Evolutionary conservation across 129 eudicot species (phyloP).

Genomic region (Centrapalus pauciflorus): DNA sequence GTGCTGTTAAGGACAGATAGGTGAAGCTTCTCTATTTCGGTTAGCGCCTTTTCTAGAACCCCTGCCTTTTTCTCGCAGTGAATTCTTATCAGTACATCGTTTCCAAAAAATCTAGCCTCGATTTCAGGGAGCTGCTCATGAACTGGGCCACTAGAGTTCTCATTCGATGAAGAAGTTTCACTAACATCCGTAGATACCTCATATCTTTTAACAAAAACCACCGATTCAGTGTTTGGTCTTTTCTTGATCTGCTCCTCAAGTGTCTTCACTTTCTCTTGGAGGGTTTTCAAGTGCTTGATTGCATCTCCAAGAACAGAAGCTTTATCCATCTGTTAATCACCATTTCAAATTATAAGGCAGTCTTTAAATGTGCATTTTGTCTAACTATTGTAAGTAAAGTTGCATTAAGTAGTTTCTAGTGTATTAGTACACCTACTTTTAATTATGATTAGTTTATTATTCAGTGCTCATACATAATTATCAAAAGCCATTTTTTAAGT

Average conservation of each 20-base stretch:
- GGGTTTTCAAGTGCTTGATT: slow-evolving; percentile 72
- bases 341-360: not conserved
- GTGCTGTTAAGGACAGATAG: slow-evolving; percentile 52
- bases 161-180: slow-evolving; percentile 35
- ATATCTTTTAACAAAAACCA: slow-evolving; percentile 50
- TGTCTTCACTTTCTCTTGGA: slow-evolving; percentile 63
- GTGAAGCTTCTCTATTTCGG: slow-evolving; percentile 63
- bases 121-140: slow-evolving; percentile 65
- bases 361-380: no score
- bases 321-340: slow-evolving; percentile 65
- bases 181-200: slow-evolving; percentile 30
- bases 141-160: slow-evolving; percentile 35
- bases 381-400: no score
- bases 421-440: no score
- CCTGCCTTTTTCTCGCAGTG: slow-evolving; percentile 73
- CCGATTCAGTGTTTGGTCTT: slow-evolving; percentile 55
- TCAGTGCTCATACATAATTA: no score
- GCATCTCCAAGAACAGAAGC: slow-evolving; percentile 93
- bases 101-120: slow-evolving; percentile 59
- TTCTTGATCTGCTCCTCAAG: slow-evolving; percentile 70
- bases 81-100: slow-evolving; percentile 54
- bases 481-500: no score
- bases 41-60: slow-evolving; percentile 42
- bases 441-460: no score
- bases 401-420: no score